These are phyloP conservation scores for Rhizopus sp. DNA, from an alignment of 371 early-diverging fungal species.

Conservation along the genomic window DNA sequence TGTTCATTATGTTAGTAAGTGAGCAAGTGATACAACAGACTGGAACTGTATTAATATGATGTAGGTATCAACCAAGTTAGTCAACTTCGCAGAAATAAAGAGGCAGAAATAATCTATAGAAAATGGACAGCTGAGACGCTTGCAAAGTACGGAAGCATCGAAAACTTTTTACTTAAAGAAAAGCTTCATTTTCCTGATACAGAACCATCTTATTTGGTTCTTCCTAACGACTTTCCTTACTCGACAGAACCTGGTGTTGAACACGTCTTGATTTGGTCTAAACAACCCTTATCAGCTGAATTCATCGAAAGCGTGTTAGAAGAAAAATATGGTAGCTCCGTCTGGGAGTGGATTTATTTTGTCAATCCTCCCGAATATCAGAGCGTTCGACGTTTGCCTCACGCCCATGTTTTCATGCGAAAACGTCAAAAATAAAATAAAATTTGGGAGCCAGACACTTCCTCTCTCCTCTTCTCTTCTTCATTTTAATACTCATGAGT, in stretches of 20 bases:
- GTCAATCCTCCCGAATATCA: constrained; percentile 48
- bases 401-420: constrained; percentile 36
- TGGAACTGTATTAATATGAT: neutral
- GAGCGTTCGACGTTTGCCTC: constrained; percentile 38
- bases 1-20: constrained; percentile 35
- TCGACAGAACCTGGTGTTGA: constrained; percentile 48
- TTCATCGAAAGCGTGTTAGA: constrained; percentile 30
- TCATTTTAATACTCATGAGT: constrained; percentile 25
- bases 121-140: constrained; percentile 41
- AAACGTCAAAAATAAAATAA: no score
- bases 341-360: constrained; percentile 44
- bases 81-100: constrained; percentile 29
- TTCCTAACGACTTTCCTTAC: constrained; percentile 68
- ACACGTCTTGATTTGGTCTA: constrained; percentile 64
- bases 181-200: constrained; percentile 42
- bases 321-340: constrained; percentile 21
- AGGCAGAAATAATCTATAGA: constrained; percentile 34
- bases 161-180: constrained; percentile 40
- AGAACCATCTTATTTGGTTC: constrained; percentile 35
- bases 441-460: neutral
- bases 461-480: neutral
- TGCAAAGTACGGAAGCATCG: constrained; percentile 46
- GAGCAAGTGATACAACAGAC: neutral
- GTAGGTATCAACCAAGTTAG: constrained; percentile 39
- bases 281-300: constrained; percentile 31